Conservation (phyloP, 2,329 filamentous ascomycete genomes). For the Podosphaera aphanis region DNA sequence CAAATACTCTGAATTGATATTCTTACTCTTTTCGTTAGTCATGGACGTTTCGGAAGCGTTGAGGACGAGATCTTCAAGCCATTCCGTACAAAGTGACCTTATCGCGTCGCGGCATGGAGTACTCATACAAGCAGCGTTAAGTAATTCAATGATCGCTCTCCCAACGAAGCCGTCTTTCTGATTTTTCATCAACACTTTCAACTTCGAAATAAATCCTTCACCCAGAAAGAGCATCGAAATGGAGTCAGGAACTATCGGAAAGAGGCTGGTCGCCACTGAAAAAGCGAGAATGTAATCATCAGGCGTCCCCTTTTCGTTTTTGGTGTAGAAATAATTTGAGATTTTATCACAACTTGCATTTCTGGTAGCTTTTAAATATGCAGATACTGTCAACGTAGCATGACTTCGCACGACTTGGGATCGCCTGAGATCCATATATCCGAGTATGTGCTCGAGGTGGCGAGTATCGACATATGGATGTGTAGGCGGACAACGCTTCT, state of each 20-base stretch:
- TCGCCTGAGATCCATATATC: conserved; percentile 66
- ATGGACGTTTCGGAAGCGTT: conserved; percentile 40
- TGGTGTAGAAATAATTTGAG: conserved; percentile 48
- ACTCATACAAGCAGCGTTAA: conserved; percentile 82
- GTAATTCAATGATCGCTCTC: conserved; percentile 63
- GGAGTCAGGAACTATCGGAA: conserved; percentile 59
- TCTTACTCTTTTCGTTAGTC: conserved; percentile 10
- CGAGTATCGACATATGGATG: conserved; percentile 42
- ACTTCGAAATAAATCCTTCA: conserved; percentile 59
- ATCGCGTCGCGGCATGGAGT: conserved; percentile 61
- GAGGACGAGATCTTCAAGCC: conserved; percentile 66
- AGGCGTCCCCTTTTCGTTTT: conserved; percentile 50
- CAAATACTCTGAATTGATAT: conserved; percentile 37
- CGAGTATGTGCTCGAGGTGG: conserved; percentile 65
- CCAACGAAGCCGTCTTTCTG: conserved; percentile 75
- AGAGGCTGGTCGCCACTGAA: conserved; percentile 71
- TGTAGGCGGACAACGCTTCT: conserved; percentile 17
- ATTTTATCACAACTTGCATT: conserved; percentile 48
- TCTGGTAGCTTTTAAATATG: conserved; percentile 57
- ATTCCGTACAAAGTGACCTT: conserved; percentile 60
- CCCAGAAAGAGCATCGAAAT: conserved; percentile 63
- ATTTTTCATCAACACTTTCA: conserved; percentile 53
- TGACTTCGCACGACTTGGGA: conserved; percentile 52
- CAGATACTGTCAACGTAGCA: conserved; percentile 59
- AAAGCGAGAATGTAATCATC: conserved; percentile 83